Evolutionary conservation across 2,329 filamentous ascomycete species (phyloP).

Genomic region (Fusarium xyrophilum): DNA sequence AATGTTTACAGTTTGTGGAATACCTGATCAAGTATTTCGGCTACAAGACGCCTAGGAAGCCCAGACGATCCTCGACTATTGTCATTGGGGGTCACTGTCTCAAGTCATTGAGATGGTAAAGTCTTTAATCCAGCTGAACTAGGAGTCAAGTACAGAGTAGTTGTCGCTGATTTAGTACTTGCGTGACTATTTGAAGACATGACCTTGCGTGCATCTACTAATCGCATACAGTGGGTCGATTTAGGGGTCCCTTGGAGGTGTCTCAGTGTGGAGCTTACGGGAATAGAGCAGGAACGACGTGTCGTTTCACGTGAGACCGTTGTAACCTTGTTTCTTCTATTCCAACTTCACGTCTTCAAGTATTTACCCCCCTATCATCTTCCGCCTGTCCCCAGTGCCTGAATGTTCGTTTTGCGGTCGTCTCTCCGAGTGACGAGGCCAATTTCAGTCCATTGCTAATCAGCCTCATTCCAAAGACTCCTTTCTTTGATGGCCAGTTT

Average conservation of each 20-base stretch:
- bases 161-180: no score
- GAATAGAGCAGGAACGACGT: neutral
- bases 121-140: no score
- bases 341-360: neutral
- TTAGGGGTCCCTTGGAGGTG: fast-evolving
- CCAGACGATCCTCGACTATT: fast-evolving
- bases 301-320: slow-evolving; percentile 12
- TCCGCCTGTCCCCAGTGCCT: fast-evolving
- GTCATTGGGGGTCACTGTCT: fast-evolving
- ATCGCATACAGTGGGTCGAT: neutral
- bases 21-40: no score
- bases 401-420: neutral
- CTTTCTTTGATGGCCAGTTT: neutral
- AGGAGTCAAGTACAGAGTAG: no score
- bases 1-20: no score
- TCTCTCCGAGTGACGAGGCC: neutral
- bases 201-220: neutral
- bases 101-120: no score
- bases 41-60: no score
- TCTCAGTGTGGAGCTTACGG: slow-evolving; percentile 3
- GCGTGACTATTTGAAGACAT: neutral
- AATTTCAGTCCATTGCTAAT: neutral
- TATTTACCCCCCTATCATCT: fast-evolving
- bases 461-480: neutral
- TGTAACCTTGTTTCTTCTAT: neutral